Conservation (phyloP, 2,329 filamentous ascomycete genomes). For the Cordyceps cicadae region DNA sequence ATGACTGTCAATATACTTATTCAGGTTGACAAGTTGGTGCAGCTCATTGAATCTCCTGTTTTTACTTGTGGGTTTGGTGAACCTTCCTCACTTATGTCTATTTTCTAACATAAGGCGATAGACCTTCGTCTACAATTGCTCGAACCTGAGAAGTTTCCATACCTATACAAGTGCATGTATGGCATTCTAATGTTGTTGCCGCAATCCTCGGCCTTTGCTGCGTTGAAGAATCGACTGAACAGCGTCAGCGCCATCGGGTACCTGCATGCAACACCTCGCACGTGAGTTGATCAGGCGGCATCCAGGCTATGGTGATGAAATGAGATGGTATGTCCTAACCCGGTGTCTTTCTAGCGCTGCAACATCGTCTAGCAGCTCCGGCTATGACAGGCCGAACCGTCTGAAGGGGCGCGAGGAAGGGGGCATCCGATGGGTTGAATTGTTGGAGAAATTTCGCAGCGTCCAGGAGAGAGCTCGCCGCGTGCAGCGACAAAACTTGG, state of each 20-base stretch:
- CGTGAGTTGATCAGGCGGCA: slow-evolving; percentile 46
- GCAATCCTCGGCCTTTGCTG: slow-evolving; percentile 93
- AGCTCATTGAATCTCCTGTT: slow-evolving; percentile 91
- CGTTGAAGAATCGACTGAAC: slow-evolving; percentile 91
- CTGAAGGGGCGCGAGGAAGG: slow-evolving; percentile 76
- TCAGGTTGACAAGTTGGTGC: slow-evolving; percentile 96
- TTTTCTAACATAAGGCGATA: slow-evolving; percentile 26
- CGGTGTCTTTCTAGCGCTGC: slow-evolving; percentile 28
- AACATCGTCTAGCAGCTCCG: slow-evolving; percentile 41
- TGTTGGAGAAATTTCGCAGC: slow-evolving; percentile 87
- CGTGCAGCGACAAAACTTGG: slow-evolving; percentile 50
- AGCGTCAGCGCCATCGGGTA: slow-evolving; percentile 96
- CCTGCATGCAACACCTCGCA: slow-evolving; percentile 70
- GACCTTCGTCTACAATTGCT: slow-evolving; percentile 90
- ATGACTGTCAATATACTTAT: slow-evolving; percentile 99
- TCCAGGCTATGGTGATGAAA: neutral
- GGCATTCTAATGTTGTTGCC: slow-evolving; percentile 96
- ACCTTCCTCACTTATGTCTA: neutral
- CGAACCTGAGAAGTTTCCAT: slow-evolving; percentile 89
- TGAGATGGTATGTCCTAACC: neutral
- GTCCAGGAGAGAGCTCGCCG: slow-evolving; percentile 82
- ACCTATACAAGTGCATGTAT: slow-evolving; percentile 96
- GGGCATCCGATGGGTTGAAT: slow-evolving; percentile 81
- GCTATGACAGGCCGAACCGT: slow-evolving; percentile 65
- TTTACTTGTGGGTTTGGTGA: slow-evolving; percentile 69